Evolutionary conservation across 2,329 filamentous ascomycete species (phyloP), one percentile per base, ranked within the genome.

Genomic region (Arthrobotrys entomopaga): DNA sequence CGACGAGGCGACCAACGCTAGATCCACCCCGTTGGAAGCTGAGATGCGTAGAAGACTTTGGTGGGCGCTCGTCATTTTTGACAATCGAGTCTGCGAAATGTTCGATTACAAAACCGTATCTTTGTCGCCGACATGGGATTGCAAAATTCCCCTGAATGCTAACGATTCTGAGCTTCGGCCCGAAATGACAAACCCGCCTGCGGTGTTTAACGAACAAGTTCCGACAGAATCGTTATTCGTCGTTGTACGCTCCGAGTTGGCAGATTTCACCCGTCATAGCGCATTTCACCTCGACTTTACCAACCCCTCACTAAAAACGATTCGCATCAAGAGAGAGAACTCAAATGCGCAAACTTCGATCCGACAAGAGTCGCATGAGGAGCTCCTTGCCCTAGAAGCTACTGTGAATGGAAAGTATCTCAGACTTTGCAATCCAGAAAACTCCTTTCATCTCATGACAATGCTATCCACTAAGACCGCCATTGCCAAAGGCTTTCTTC

Each of bases 31-130:
- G 7, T 79, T 88, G 3, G 84, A 88, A 61, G 83, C 84, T 2
- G 86, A 89, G 79, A 84, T 89, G 81, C 84, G 87, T 22, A 84
- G 88, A 10, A 83, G 88, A 2, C 78, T 89, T 0, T 90, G 87
- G 85, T 87, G 86, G 82, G 86, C 88, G 75, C 83, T 90, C 15
- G 79, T 88, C 34, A 83, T 87, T 16, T 82, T 89, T 1, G 88
- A 90, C 75, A 81, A 84, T 26, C 84, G 85, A 4, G 83, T 84
- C 1, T 83, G 85, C 7, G 86, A 87, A 77, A 72, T 64, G 20
- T 38, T 72, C 15, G 61, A 72, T 38, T 86, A 78, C 65, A 83
- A 81, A 72, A 77, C 77, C 8, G 70, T 79, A 1, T 79, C 77
- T 1, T 69, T 85, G 13, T 74, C 76, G 73, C 83, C 83, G 0